Conservation (phyloP, 2,329 filamentous ascomycete species). For the Shiraia bambusicola region DNA sequence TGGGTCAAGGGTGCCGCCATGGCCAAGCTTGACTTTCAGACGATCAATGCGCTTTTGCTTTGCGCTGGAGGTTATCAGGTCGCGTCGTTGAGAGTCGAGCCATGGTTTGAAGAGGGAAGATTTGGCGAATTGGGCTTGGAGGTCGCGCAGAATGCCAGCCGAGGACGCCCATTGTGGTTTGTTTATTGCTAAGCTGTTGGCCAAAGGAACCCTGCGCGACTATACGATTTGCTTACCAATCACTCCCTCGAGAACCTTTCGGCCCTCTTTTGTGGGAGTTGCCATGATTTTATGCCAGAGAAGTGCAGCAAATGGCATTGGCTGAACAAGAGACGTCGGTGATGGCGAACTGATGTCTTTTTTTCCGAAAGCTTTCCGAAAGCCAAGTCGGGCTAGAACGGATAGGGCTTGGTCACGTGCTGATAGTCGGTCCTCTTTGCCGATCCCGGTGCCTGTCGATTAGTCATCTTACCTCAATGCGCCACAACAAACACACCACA, state of each 20-base stretch:
- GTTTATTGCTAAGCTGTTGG: conserved; percentile 69
- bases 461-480: neutral
- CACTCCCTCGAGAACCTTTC: conserved; percentile 62
- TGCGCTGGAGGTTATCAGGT: conserved; percentile 55
- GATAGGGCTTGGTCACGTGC: conserved; percentile 19
- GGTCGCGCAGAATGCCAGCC: conserved; percentile 84
- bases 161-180: conserved; percentile 88
- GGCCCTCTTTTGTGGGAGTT: conserved; percentile 28
- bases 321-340: conserved; percentile 4
- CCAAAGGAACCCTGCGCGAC: too few species aligned
- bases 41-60: conserved; percentile 58
- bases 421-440: conserved; percentile 17
- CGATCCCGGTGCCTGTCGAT: too few species aligned
- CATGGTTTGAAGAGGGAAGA: conserved; percentile 78
- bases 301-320: conserved; percentile 24
- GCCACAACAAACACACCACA: neutral
- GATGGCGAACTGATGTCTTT: conserved; percentile 6
- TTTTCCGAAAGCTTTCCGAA: conserved; percentile 15
- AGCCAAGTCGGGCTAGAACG: conserved; percentile 17
- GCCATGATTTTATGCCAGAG: conserved; percentile 25
- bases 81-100: conserved; percentile 64
- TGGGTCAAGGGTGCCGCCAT: conserved; percentile 93
- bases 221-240: too few species aligned
- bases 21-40: conserved; percentile 83
- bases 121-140: conserved; percentile 80